Evolutionary conservation across 2,329 filamentous ascomycete species (phyloP).

Genomic region (Ophioceras dolichostomum): DNA sequence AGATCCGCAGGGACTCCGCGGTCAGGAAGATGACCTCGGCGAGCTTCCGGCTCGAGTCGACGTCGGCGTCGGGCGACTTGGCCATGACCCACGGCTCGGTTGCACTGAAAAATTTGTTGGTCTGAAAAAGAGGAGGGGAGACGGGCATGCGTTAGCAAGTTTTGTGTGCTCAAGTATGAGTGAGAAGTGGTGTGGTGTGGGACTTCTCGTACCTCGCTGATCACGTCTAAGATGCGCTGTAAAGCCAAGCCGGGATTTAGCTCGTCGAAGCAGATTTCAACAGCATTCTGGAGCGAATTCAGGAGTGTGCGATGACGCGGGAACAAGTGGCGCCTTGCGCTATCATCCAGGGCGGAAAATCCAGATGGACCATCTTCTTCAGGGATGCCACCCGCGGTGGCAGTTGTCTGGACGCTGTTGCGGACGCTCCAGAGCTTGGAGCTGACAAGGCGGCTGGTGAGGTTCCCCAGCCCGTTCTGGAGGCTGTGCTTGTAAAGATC

Average conservation of each 20-base stretch:
- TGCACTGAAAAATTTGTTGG: conserved; percentile 54
- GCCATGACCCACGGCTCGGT: conserved; percentile 56
- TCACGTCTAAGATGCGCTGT: too few species aligned
- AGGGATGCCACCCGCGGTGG: too few species aligned
- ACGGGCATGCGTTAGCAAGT: too few species aligned
- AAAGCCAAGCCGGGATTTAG: conserved; percentile 55
- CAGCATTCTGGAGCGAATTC: conserved; percentile 11
- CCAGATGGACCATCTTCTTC: too few species aligned
- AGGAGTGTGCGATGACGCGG: too few species aligned
- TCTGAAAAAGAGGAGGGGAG: conserved; percentile 22
- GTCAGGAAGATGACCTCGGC: conserved; percentile 55
- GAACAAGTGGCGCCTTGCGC: too few species aligned
- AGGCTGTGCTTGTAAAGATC: conserved; percentile 69
- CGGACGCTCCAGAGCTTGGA: conserved; percentile 57
- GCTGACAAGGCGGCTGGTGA: conserved; percentile 58
- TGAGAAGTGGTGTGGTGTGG: too few species aligned
- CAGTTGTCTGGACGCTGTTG: conserved; percentile 44
- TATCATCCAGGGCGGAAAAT: too few species aligned
- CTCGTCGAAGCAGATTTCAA: conserved; percentile 45
- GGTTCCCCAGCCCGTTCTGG: conserved; percentile 67
- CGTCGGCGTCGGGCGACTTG: conserved; percentile 16
- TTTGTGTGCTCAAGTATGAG: too few species aligned
- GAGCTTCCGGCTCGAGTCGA: conserved; percentile 23
- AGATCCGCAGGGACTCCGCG: conserved; percentile 66
- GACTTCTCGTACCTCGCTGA: too few species aligned